Evolutionary conservation across 192 early-diverging fungal genomes (phyloP).

Genomic region (Backusella westeae): DNA sequence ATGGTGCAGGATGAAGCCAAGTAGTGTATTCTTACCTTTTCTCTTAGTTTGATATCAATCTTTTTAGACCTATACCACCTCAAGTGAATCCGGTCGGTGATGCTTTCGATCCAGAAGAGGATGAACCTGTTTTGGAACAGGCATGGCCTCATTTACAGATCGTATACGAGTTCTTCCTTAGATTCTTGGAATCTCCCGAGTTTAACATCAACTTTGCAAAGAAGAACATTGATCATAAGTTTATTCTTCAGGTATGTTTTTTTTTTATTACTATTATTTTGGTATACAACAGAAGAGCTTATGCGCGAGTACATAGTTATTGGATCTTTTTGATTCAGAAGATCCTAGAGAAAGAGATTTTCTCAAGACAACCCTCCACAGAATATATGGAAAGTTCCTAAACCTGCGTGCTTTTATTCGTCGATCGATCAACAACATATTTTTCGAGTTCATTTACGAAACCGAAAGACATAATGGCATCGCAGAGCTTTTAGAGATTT

Average conservation of each 20-base stretch:
- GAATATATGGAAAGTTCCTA: conserved; percentile 93
- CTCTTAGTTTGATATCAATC: conserved; percentile 69
- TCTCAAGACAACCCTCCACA: conserved; percentile 87
- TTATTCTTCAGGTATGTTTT: conserved; percentile 48
- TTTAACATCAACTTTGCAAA: conserved; percentile 89
- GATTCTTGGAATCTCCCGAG: conserved; percentile 89
- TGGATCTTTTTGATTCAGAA: conserved; percentile 90
- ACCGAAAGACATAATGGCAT: conserved; percentile 88
- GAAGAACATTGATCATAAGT: conserved; percentile 87
- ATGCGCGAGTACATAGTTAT: conserved; percentile 47
- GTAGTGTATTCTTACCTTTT: neutral
- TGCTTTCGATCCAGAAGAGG: conserved; percentile 92
- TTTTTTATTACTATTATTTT: neutral
- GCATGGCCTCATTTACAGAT: conserved; percentile 92
- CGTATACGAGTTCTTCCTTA: conserved; percentile 89
- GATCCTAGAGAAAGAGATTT: conserved; percentile 92
- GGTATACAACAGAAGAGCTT: neutral
- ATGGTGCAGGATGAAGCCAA: neutral
- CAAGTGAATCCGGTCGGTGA: conserved; percentile 87
- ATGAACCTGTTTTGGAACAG: conserved; percentile 89
- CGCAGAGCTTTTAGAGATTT: conserved; percentile 88
- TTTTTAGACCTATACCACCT: conserved; percentile 88
- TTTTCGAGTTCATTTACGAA: conserved; percentile 91
- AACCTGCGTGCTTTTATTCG: conserved; percentile 89
- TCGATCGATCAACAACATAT: conserved; percentile 89